A percentile compares a stretch with the other conserved stretches of the same genome.
These are phyloP conservation scores for Panicum miliaceum DNA, from an alignment of 176 grass and related monocot genomes.

Conservation along the genomic window DNA sequence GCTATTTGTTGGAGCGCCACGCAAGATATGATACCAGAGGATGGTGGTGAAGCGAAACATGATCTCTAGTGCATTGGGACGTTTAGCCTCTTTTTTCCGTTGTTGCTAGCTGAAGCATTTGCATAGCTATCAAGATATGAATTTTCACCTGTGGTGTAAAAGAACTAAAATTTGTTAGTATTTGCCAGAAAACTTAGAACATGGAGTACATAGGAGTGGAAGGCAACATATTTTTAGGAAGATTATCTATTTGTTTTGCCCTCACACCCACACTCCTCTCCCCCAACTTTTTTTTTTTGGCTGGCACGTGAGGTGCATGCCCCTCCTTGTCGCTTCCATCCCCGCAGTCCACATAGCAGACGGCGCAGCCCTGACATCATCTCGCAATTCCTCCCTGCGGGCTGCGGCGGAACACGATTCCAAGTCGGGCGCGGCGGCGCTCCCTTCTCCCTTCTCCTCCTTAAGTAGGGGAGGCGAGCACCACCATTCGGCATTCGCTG, in stretches of 20 bases:
- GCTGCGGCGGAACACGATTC: background rate
- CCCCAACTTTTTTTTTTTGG: background rate
- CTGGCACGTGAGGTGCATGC: slow-evolving; percentile 4
- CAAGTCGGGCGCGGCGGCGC: background rate
- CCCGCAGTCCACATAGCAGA: background rate
- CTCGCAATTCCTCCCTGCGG: background rate
- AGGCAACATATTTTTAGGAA: too few species aligned
- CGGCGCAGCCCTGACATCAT: too few species aligned
- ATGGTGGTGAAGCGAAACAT: background rate
- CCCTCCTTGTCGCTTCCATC: background rate
- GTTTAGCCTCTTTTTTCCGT: background rate
- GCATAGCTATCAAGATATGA: background rate
- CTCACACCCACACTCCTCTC: background rate
- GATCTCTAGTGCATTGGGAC: background rate
- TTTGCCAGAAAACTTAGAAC: background rate
- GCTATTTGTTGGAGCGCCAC: background rate
- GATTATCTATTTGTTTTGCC: background rate
- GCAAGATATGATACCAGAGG: background rate
- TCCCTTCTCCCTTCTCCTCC: background rate
- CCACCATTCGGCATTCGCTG: background rate
- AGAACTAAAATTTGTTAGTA: background rate
- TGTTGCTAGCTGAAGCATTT: background rate
- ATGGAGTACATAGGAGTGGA: background rate
- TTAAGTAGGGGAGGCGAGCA: background rate
- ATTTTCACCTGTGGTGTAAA: background rate